Evolutionary conservation across 2,329 filamentous ascomycete genomes (phyloP), one percentile per base, ranked within the genome.

Genomic region (Colletotrichum sp.): DNA sequence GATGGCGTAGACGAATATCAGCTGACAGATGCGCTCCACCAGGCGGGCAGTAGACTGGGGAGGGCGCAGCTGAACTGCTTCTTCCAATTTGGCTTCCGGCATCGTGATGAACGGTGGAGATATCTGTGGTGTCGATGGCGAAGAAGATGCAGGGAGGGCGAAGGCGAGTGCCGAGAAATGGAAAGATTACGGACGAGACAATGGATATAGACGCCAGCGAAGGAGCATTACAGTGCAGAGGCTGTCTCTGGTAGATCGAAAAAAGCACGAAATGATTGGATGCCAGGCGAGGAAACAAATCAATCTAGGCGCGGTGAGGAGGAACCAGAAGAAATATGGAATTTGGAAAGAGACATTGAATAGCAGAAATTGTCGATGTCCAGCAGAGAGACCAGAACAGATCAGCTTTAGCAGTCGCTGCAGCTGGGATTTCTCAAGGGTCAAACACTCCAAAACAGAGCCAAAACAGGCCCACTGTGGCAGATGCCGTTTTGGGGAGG

Each of bases 401-500:
- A 43, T 43, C 32, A 64, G 68, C 36, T 60, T 48, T 25, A 75
- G 72, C 52, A 56, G 60, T 36, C 32, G 64, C 64, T 64, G 56
- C 61, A 67, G 69, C 69, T 62, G 43, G 72, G 68, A 52, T 71
- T 75, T 34, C 25, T 55, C 55, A 66, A 65, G 73, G 73, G 58
- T 61, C 74, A 76, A 69, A 75, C 70, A 75, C 36, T 73, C 58
- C 74, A 60, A 76, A 76, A 76, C 74, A 74, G 65, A 76, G 64
- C 25, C 74, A 76, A 76, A 76, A 76, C 74, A 30, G 64, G 70
- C 74, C 74, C 74, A 76, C 70, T 76, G 74, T 76, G 73, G 73
- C 73, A 75, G 73, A 75, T 75, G 34, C 70, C 73, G 70, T 64
- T 68, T 67, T 62, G 70, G 64, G 62, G 27, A n/a, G 9, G 5